Evolutionary conservation across 2,329 filamentous ascomycete genomes (phyloP).

Genomic region (Pseudogymnoascus sp.): DNA sequence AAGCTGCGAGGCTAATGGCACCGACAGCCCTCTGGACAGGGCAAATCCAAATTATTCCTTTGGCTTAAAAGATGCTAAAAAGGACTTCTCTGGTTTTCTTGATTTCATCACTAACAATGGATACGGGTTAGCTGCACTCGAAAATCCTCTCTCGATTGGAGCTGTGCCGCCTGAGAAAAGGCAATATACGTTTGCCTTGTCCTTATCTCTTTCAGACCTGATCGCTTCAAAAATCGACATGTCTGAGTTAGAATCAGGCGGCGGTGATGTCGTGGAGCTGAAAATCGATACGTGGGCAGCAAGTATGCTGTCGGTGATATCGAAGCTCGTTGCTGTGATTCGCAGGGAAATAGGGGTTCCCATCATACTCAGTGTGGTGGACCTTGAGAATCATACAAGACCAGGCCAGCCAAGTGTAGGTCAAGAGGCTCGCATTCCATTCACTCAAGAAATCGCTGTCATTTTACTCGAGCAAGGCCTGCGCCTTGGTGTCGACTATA

Average conservation of each 20-base stretch:
- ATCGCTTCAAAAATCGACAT: slow-evolving; percentile 42
- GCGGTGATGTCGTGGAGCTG: slow-evolving; percentile 52
- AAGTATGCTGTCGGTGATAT: slow-evolving; percentile 42
- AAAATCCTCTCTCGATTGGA: slow-evolving; percentile 53
- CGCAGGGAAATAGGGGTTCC: slow-evolving; percentile 49
- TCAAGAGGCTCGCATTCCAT: slow-evolving; percentile 3
- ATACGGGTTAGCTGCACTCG: slow-evolving; percentile 43
- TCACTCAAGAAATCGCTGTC: slow-evolving; percentile 37
- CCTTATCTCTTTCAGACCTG: slow-evolving; percentile 53
- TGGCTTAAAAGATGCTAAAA: slow-evolving; percentile 46
- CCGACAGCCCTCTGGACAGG: slow-evolving; percentile 35
- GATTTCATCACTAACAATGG: slow-evolving; percentile 49
- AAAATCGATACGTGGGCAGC: slow-evolving; percentile 51
- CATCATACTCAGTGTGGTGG: slow-evolving; percentile 51
- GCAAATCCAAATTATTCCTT: slow-evolving; percentile 40
- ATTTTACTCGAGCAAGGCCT: slow-evolving; percentile 56
- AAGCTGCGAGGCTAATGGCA: slow-evolving; percentile 30
- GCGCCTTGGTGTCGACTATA: slow-evolving; percentile 58
- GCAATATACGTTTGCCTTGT: slow-evolving; percentile 60
- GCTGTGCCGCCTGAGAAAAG: slow-evolving; percentile 52
- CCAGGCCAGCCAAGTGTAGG: neutral
- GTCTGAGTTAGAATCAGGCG: slow-evolving; percentile 45
- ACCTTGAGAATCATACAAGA: slow-evolving; percentile 25
- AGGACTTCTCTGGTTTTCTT: slow-evolving; percentile 53
- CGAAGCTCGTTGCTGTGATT: slow-evolving; percentile 49